A percentile compares a stretch with the other conserved stretches of the same genome.
phyloP scores from a whole-genome alignment of 768 basidiomycete genomes.

The Calocybe cyanea region DNA sequence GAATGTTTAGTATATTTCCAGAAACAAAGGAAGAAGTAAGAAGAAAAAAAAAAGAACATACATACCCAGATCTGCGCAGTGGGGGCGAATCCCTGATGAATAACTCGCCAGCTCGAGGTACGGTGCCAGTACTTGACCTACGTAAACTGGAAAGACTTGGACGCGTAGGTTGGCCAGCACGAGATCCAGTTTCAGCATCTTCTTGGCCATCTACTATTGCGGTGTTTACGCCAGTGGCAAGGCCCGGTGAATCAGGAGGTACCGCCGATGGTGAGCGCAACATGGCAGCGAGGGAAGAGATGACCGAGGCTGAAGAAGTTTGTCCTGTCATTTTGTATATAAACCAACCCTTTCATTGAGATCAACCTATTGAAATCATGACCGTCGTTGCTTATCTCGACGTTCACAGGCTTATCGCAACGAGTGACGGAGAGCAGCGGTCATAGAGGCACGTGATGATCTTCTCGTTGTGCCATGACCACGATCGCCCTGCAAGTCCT shows the following conservation, averaged over 20 bases:
- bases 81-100: constrained; percentile 18
- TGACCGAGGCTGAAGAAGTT: background rate
- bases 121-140: constrained; percentile 1
- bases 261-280: constrained; percentile 4
- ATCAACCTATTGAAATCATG: too few relatives aligned
- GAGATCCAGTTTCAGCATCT: background rate
- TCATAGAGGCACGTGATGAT: constrained; percentile 16
- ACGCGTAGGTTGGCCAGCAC: background rate
- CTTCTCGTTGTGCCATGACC: constrained; percentile 34
- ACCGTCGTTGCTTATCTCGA: too few relatives aligned
- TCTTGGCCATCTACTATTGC: background rate
- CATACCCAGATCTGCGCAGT: constrained; percentile 55
- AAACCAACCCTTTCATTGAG: too few relatives aligned
- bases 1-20: background rate
- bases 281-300: constrained; percentile 1
- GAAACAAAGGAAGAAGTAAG: constrained; percentile 1
- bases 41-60: constrained; percentile 10
- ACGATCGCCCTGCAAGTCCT: constrained; percentile 46
- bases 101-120: background rate
- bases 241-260: constrained; percentile 4
- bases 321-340: too few relatives aligned
- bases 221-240: background rate
- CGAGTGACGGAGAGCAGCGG: too few relatives aligned
- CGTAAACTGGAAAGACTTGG: background rate
- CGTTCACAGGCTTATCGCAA: too few relatives aligned